Evolutionary conservation across 305 asterid genomes (phyloP), one percentile per base, ranked within the genome.

Genomic region (Rubia balearica): DNA sequence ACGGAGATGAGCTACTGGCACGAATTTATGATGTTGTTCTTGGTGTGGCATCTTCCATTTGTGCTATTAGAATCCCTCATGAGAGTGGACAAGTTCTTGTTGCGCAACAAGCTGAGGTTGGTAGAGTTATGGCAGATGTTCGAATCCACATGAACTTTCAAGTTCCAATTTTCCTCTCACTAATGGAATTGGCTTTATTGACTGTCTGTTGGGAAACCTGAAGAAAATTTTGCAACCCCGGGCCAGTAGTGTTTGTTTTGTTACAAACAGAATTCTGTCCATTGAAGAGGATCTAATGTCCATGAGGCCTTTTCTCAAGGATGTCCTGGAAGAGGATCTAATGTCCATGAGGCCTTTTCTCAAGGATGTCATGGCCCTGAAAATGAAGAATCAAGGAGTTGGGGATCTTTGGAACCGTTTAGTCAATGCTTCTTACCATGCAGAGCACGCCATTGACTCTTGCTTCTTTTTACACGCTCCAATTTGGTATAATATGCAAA

Each of bases 171-270:
- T 65, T 19, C 83, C 83, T 0, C 38, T 21, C 59, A 71, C 67
- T 53, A 71, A 76, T 73, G 73, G 7, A 19, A 4, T 70, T 24
- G 77, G 75, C 0, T 76, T 66, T 30, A 2, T 72, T 51, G 71
- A 73, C 40, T 27, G 16, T 36, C 53, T 80, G 17, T 11, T 70
- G 57, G 72, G 4, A 3, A 60, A 65, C 21, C 11, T 73, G 65
- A 61, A 73, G 66, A 74, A 62, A 16, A 46, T 24, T 51, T 33
- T 65, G 65, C n/a, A 22, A 11, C 1, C 16, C 6, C 14, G 41
- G 16, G 12, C 45, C 27, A 38, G 0, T 4, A 38, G 19, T 5
- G 30, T 19, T 45, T 22, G 42, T 19, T 61, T 66, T 40, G 30
- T 65, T 8, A 68, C 2, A 68, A 5, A 33, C n/a, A 7, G 13